Evolutionary conservation across 257 asterid species (phyloP).

Genomic region (Lantana camara): DNA sequence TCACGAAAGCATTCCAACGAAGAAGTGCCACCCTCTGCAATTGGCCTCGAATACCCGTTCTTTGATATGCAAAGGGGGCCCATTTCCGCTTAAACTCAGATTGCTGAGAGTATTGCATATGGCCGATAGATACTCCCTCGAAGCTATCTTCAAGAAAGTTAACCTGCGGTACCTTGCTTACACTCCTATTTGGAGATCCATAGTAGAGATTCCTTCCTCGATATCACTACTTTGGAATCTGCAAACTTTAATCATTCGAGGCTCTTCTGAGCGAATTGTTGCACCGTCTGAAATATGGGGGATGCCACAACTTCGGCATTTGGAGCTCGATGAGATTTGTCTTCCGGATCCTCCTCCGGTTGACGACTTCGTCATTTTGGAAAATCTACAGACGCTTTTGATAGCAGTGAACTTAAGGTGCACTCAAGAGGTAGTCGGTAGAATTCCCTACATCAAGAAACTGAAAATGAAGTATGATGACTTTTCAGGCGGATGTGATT

Average conservation of each 20-base stretch:
- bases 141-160: neutral
- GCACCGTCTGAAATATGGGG: slow-evolving; percentile 21
- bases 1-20: neutral
- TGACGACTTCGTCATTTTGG: neutral
- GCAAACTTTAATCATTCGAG: neutral
- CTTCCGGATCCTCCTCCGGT: slow-evolving; percentile 23
- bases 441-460: slow-evolving; percentile 25
- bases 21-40: neutral
- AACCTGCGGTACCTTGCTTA: neutral
- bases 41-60: neutral
- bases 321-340: neutral
- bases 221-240: neutral
- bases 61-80: neutral
- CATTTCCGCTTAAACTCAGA: neutral
- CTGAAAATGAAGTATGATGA: slow-evolving; percentile 1
- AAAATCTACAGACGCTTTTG: slow-evolving; percentile 7
- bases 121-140: neutral
- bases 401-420: neutral
- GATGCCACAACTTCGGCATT: slow-evolving; percentile 28
- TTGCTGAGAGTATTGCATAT: neutral
- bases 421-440: slow-evolving; percentile 15
- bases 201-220: neutral
- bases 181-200: too few relatives aligned
- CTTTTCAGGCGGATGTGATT: too few relatives aligned
- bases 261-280: neutral